These are phyloP conservation scores for Microbotryum intermedium DNA, from an alignment of 1,284 basidiomycete species.

Conservation along the genomic window DNA sequence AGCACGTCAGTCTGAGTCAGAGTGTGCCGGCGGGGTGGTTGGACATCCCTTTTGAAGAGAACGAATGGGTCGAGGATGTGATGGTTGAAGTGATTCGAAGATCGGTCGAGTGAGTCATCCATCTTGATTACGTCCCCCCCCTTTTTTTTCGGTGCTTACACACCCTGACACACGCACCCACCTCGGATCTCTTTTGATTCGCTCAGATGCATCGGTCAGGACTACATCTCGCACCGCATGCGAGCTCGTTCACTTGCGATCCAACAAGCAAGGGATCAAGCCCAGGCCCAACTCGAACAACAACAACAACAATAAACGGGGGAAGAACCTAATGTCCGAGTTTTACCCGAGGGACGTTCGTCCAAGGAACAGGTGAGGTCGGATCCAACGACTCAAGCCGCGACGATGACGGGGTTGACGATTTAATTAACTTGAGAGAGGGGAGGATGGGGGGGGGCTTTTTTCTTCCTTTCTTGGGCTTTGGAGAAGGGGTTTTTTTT, in stretches of 20 bases:
- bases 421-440: slow-evolving; percentile 4
- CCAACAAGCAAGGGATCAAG: slow-evolving; percentile 14
- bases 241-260: slow-evolving; percentile 48
- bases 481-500: too few relatives aligned
- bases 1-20: slow-evolving; percentile 69
- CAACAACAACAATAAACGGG: slow-evolving; percentile 1
- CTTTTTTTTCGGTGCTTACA: not conserved
- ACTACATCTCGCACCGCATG: slow-evolving; percentile 62
- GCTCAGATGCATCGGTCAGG: slow-evolving; percentile 59
- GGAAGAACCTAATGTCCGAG: not conserved
- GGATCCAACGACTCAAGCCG: slow-evolving; percentile 3
- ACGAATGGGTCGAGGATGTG: slow-evolving; percentile 91
- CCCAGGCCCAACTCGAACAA: slow-evolving; percentile 5
- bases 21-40: slow-evolving; percentile 72
- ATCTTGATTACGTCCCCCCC: too few relatives aligned
- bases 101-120: slow-evolving; percentile 46
- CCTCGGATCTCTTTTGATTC: too few relatives aligned
- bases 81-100: slow-evolving; percentile 74
- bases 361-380: not conserved
- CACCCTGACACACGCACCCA: too few relatives aligned
- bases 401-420: slow-evolving; percentile 15
- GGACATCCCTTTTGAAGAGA: slow-evolving; percentile 69
- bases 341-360: not conserved
- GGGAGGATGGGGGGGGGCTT: not conserved
- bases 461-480: not conserved